phyloP scores from a whole-genome alignment of 768 basidiomycete genomes.

The Clitopilus hobsonii region DNA sequence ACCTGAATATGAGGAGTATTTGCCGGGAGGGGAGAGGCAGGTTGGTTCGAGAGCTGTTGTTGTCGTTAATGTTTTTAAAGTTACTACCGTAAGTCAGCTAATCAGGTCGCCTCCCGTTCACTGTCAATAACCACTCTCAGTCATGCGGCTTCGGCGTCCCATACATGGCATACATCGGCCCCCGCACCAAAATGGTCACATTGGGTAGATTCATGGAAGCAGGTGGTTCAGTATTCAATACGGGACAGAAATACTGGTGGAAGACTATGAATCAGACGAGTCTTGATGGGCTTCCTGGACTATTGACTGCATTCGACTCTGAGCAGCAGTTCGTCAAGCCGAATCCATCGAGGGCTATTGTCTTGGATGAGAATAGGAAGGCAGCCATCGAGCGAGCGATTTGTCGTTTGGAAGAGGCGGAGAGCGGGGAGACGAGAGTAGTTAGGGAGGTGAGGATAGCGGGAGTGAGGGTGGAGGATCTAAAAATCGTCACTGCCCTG shows the following conservation, averaged over 20 bases:
- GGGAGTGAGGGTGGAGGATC: no score
- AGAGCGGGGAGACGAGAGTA: no score
- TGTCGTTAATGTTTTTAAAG: constrained; percentile 51
- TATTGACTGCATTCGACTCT: background rate
- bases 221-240: background rate
- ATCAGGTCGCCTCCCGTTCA: background rate
- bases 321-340: background rate
- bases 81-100: constrained; percentile 28
- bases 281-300: background rate
- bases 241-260: background rate
- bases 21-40: constrained; percentile 37
- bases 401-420: no score
- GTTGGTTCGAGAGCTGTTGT: constrained; percentile 54
- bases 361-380: background rate
- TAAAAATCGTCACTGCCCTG: no score
- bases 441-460: no score
- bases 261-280: background rate
- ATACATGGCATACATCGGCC: constrained; percentile 32
- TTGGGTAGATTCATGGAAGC: background rate
- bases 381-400: no score
- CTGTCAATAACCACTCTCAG: constrained; percentile 21
- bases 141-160: constrained; percentile 60
- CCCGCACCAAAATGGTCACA: background rate
- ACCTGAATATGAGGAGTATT: constrained; percentile 43
- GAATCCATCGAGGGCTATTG: background rate